Evolutionary conservation across 2,329 filamentous ascomycete genomes (phyloP).

Genomic region (Setomelanomma holmii): DNA sequence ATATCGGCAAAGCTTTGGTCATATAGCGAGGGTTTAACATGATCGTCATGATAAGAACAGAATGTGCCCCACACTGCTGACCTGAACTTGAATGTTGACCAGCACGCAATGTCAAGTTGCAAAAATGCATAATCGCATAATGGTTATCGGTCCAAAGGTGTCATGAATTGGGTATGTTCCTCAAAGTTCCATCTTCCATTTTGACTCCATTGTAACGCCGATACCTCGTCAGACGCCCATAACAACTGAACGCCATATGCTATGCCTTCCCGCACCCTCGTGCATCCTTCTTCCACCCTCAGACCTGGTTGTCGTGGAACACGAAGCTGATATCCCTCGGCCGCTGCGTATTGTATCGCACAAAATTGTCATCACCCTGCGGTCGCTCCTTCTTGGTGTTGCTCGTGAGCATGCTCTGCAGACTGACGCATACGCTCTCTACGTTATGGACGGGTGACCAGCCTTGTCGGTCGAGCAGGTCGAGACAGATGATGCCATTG

Average conservation of each 20-base stretch:
- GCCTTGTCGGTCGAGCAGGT: conserved; percentile 83
- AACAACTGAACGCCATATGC: conserved; percentile 2
- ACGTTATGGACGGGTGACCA: conserved; percentile 98
- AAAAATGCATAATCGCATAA: no score
- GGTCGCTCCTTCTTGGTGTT: conserved; percentile 92
- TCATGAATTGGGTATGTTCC: background rate
- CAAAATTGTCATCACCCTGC: conserved; percentile 88
- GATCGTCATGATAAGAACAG: no score
- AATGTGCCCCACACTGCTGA: no score
- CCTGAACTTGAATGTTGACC: no score
- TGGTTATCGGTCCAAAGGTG: no score
- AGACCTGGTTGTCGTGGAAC: conserved; percentile 82
- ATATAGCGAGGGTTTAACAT: no score
- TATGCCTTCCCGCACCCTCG: background rate
- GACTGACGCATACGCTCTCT: conserved; percentile 94
- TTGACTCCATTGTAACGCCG: background rate
- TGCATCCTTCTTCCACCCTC: conserved; percentile 8
- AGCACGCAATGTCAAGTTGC: no score
- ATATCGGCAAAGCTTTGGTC: no score
- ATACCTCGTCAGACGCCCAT: background rate
- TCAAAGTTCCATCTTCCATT: background rate
- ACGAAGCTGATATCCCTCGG: conserved; percentile 91
- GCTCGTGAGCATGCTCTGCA: conserved; percentile 97
- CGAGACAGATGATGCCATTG: conserved; percentile 98
- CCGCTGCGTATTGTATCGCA: conserved; percentile 76